Evolutionary conservation across 228 moss, liverwort and hornwort genomes (phyloP).

Genomic region (Sphagnum magellanicum): DNA sequence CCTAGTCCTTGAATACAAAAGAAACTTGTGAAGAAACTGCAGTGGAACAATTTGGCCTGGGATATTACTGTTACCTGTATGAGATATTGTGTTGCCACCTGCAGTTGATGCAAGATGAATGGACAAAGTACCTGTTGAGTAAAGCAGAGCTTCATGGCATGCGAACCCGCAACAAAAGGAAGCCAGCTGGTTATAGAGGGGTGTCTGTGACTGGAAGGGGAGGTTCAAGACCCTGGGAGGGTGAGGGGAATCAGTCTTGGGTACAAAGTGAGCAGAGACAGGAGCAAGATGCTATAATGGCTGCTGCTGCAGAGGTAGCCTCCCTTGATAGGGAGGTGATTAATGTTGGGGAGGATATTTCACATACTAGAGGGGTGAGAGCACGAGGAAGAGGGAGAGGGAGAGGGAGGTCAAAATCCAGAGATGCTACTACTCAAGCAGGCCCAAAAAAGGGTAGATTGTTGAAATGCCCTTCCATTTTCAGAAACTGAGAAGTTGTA

Average conservation of each 20-base stretch:
- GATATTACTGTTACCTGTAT: no score
- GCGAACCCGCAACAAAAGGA: slow-evolving; percentile 73
- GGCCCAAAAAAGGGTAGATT: no score
- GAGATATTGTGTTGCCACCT: neutral
- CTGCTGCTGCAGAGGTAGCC: slow-evolving; percentile 69
- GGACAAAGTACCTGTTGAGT: slow-evolving; percentile 78
- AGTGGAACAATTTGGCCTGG: no score
- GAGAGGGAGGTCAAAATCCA: neutral
- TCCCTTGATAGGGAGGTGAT: slow-evolving; percentile 60
- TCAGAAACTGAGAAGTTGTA: no score
- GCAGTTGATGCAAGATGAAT: slow-evolving; percentile 94
- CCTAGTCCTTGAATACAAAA: no score
- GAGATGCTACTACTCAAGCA: no score
- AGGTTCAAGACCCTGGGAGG: slow-evolving; percentile 16
- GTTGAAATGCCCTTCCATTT: no score
- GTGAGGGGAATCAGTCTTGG: slow-evolving; percentile 8
- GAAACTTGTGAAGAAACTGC: no score
- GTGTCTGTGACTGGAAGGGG: slow-evolving; percentile 69
- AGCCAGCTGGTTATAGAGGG: slow-evolving; percentile 37
- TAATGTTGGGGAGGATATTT: slow-evolving; percentile 35
- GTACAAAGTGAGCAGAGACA: slow-evolving; percentile 37
- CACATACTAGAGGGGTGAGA: slow-evolving; percentile 22
- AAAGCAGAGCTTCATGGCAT: slow-evolving; percentile 91
- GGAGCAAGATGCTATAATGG: slow-evolving; percentile 77
- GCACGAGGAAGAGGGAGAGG: slow-evolving; percentile 40